A percentile compares a stretch with the other conserved stretches of the same genome.
phyloP scores from a whole-genome alignment of 2,329 filamentous ascomycete genomes.

The Rutstroemia sp. region DNA sequence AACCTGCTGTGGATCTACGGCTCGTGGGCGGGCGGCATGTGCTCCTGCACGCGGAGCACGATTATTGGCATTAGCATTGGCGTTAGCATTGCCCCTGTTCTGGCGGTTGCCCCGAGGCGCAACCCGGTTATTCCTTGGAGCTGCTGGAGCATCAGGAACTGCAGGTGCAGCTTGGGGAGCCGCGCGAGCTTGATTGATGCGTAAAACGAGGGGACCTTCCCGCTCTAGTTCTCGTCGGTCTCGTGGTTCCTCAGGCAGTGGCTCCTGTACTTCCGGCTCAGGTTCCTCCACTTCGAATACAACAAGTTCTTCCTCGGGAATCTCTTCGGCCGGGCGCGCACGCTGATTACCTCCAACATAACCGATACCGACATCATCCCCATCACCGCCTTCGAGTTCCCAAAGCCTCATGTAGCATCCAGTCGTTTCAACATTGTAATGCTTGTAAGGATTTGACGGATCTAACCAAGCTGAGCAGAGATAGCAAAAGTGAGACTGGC shows the following conservation, averaged over 20 bases:
- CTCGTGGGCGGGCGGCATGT: conserved; percentile 1
- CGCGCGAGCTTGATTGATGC: conserved; percentile 25
- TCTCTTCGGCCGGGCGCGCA: conserved; percentile 5
- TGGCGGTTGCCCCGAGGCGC: neutral
- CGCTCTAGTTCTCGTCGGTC: conserved; percentile 19
- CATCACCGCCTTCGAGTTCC: conserved; percentile 81
- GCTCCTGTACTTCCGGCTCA: conserved; percentile 14
- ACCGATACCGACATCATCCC: conserved; percentile 31
- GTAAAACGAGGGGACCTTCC: conserved; percentile 29
- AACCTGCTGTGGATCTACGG: neutral
- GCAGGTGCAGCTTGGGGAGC: conserved; percentile 16
- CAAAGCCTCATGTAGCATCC: conserved; percentile 80
- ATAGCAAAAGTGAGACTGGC: conserved; percentile 91
- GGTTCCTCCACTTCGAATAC: conserved; percentile 2
- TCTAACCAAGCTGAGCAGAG: conserved; percentile 84
- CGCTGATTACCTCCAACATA: conserved; percentile 16
- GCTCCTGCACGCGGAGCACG: conserved; percentile 9
- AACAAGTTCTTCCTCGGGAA: conserved; percentile 9
- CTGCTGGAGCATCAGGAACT: conserved; percentile 17
- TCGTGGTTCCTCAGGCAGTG: conserved; percentile 7
- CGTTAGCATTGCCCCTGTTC: neutral
- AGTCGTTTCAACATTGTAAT: conserved; percentile 70
- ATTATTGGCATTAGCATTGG: neutral
- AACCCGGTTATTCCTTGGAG: conserved; percentile 4
- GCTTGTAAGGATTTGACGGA: conserved; percentile 72